Percentiles rank a stretch among this genome's conserved stretches.
Evolutionary conservation across 257 asterid species (phyloP).

Genomic region (Lantana camara): DNA sequence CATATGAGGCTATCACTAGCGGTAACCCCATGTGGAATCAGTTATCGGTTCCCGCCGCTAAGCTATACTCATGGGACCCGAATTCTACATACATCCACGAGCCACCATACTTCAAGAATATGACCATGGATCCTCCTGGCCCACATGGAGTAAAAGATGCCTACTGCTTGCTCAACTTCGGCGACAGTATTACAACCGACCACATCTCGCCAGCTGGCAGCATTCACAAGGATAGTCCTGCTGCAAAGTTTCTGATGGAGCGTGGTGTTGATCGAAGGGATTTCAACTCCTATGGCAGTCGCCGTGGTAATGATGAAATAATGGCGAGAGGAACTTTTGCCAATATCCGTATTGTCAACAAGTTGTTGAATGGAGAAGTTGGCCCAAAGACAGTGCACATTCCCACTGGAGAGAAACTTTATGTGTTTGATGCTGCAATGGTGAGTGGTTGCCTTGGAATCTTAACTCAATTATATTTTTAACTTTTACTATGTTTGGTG

Average conservation of each 20-base stretch:
- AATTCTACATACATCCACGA: slow-evolving; percentile 91
- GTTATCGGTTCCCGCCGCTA: slow-evolving; percentile 60
- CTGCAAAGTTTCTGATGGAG: slow-evolving; percentile 78
- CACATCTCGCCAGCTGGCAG: slow-evolving; percentile 98
- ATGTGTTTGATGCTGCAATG: slow-evolving; percentile 90
- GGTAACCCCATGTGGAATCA: slow-evolving; percentile 95
- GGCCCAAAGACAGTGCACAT: slow-evolving; percentile 91
- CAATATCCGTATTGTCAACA: slow-evolving; percentile 87
- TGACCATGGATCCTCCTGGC: slow-evolving; percentile 97
- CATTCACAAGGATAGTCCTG: slow-evolving; percentile 93
- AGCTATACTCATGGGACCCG: slow-evolving; percentile 85
- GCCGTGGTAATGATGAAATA: slow-evolving; percentile 96
- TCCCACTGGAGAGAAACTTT: slow-evolving; percentile 84
- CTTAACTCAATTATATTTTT: not conserved
- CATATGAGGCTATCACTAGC: slow-evolving; percentile 78
- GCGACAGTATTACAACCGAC: slow-evolving; percentile 93
- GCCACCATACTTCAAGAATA: slow-evolving; percentile 89
- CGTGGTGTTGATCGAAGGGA: slow-evolving; percentile 84
- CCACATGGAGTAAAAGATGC: slow-evolving; percentile 93
- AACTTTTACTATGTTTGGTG: too few species aligned
- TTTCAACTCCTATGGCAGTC: slow-evolving; percentile 94
- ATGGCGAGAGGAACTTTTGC: slow-evolving; percentile 99
- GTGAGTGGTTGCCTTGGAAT: slow-evolving; percentile 50
- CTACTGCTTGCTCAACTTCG: slow-evolving; percentile 88
- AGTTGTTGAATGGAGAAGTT: slow-evolving; percentile 87